Percentiles rank a stretch among this genome's conserved stretches.
phyloP scores from a whole-genome alignment of 768 basidiomycete genomes.

The Hericium rajendrae region DNA sequence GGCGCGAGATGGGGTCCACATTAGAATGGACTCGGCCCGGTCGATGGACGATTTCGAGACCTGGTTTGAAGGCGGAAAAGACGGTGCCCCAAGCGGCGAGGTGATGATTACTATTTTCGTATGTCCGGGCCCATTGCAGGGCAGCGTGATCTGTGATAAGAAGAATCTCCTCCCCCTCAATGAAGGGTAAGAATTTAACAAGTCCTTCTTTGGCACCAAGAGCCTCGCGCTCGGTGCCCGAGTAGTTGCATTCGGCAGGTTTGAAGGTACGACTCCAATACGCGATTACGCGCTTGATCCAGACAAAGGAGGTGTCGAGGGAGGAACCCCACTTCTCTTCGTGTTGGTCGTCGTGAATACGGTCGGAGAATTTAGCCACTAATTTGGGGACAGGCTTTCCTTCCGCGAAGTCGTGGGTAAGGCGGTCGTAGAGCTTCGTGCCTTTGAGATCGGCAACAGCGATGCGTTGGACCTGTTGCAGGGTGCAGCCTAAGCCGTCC shows the following conservation, averaged over 20 bases:
- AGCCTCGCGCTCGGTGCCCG: constrained; percentile 1
- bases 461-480: constrained; percentile 12
- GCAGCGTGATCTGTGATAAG: constrained; percentile 19
- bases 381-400: too few species aligned
- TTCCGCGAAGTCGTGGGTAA: too few species aligned
- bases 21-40: too few species aligned
- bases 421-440: too few species aligned
- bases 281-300: too few species aligned
- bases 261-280: constrained; percentile 12
- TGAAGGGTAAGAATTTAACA: constrained; percentile 15
- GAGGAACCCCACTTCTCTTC: constrained; percentile 4
- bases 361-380: constrained; percentile 4
- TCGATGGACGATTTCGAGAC: constrained; percentile 3
- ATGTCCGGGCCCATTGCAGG: constrained; percentile 18
- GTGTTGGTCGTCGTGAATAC: constrained; percentile 13
- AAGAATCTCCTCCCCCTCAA: constrained; percentile 26
- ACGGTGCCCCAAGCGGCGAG: constrained; percentile 25
- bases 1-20: too few species aligned
- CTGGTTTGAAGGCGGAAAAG: constrained; percentile 22
- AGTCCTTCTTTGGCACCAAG: neutral
- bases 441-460: too few species aligned
- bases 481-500: constrained; percentile 12
- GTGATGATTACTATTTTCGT: constrained; percentile 16
- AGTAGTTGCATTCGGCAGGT: neutral
- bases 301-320: too few species aligned